A percentile compares a stretch with the other conserved stretches of the same genome.
phyloP scores from a whole-genome alignment of 768 basidiomycete genomes.

The Brasilioporus rufonigricans region DNA sequence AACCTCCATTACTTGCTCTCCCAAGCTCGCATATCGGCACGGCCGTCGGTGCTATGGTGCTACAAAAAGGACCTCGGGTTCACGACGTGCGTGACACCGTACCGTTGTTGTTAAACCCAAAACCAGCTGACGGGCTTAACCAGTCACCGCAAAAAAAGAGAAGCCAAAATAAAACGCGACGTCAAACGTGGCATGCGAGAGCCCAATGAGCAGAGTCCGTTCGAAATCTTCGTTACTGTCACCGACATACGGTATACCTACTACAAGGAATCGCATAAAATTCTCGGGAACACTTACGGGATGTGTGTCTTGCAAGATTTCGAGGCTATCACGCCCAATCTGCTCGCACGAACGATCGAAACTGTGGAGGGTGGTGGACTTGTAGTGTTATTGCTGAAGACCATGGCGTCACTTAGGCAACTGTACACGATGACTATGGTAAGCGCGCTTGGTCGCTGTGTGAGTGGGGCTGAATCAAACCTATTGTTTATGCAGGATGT shows the following conservation, averaged over 20 bases:
- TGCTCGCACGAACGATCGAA: constrained; percentile 95
- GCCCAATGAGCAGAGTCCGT: constrained; percentile 92
- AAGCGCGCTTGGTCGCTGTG: constrained; percentile 9
- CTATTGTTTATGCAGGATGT: constrained; percentile 67
- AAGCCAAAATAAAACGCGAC: constrained; percentile 95
- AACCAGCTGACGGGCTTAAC: neutral
- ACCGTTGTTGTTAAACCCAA: neutral
- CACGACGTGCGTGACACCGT: constrained; percentile 60
- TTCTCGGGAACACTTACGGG: constrained; percentile 95
- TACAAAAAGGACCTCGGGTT: constrained; percentile 99
- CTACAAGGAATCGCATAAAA: constrained; percentile 97
- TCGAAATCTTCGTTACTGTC: constrained; percentile 98
- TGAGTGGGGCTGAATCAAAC: neutral
- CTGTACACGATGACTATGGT: constrained; percentile 90
- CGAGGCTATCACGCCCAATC: constrained; percentile 96
- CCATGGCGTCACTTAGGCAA: constrained; percentile 90
- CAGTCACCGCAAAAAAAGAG: constrained; percentile 94
- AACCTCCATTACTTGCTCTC: constrained; percentile 95
- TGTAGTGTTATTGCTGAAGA: constrained; percentile 87
- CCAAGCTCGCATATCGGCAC: constrained; percentile 83
- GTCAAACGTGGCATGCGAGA: constrained; percentile 93
- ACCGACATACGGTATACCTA: constrained; percentile 99
- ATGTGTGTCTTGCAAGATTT: constrained; percentile 98
- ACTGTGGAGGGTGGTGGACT: constrained; percentile 96
- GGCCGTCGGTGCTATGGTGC: constrained; percentile 95